Conservation (phyloP, 1,139 yeast genomes). For the Diutina mesorugosa region DNA sequence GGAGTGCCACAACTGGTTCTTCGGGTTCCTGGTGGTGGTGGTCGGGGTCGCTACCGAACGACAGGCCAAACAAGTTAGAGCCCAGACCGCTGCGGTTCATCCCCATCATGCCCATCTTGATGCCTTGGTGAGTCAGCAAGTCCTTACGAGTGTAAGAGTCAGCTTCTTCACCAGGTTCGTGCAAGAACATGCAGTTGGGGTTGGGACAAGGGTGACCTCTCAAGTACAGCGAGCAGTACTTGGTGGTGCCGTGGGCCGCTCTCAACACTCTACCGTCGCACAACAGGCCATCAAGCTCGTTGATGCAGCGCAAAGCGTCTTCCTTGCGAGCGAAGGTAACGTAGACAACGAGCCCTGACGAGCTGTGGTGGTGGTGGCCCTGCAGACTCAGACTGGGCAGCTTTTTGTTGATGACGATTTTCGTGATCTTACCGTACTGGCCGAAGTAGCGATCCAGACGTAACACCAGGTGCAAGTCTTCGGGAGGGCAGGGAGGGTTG, state of each 20-base stretch:
- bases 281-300: slow-evolving; percentile 86
- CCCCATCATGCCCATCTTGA: slow-evolving; percentile 42
- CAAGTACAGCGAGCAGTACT: slow-evolving; percentile 89
- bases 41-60: neutral
- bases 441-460: slow-evolving; percentile 94
- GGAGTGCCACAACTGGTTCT: slow-evolving; percentile 24
- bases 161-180: slow-evolving; percentile 99
- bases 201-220: slow-evolving; percentile 96
- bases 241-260: slow-evolving; percentile 98
- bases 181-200: slow-evolving; percentile 97
- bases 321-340: slow-evolving; percentile 89
- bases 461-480: slow-evolving; percentile 74
- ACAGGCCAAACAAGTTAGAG: slow-evolving; percentile 6
- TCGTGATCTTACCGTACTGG: slow-evolving; percentile 91
- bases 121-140: slow-evolving; percentile 68
- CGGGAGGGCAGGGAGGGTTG: slow-evolving; percentile 82
- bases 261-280: slow-evolving; percentile 80
- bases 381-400: slow-evolving; percentile 22
- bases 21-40: neutral
- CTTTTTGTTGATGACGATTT: slow-evolving; percentile 84
- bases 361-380: slow-evolving; percentile 33
- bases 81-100: slow-evolving; percentile 8
- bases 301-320: slow-evolving; percentile 87
- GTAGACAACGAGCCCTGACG: slow-evolving; percentile 67
- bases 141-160: slow-evolving; percentile 93